A percentile compares a stretch with the other conserved stretches of the same genome.
phyloP scores from a whole-genome alignment of 768 basidiomycete species.

The Glaciozyma antarctica region DNA sequence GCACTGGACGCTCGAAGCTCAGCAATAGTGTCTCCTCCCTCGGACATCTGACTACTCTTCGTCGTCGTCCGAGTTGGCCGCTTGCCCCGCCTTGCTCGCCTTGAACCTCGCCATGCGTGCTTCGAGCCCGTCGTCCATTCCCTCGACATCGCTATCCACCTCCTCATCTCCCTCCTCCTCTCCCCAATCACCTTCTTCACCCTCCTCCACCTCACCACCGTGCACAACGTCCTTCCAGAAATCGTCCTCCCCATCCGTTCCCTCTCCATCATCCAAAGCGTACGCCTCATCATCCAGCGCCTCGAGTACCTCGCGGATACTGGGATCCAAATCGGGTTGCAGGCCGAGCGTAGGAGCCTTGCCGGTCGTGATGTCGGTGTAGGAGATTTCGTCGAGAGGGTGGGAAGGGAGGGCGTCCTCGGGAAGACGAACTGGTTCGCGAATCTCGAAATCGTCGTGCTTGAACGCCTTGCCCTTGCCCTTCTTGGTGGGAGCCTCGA shows the following conservation, averaged over 20 bases:
- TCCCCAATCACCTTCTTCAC: slow-evolving; percentile 39
- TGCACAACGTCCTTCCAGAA: slow-evolving; percentile 41
- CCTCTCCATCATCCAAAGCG: slow-evolving; percentile 58
- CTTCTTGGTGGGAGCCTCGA: slow-evolving; percentile 56
- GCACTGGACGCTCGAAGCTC: slow-evolving; percentile 66
- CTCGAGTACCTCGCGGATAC: slow-evolving; percentile 81
- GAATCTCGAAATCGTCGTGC: slow-evolving; percentile 40
- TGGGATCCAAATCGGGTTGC: slow-evolving; percentile 92
- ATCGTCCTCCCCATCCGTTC: slow-evolving; percentile 51
- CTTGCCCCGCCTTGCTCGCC: background rate
- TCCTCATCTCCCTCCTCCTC: slow-evolving; percentile 31
- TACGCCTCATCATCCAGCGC: slow-evolving; percentile 95
- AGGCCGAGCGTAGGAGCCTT: slow-evolving; percentile 51
- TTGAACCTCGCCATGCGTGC: slow-evolving; percentile 28
- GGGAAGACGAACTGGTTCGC: slow-evolving; percentile 59
- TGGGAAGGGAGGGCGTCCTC: slow-evolving; percentile 57
- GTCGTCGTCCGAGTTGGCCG: slow-evolving; percentile 7
- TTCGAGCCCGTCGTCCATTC: slow-evolving; percentile 29
- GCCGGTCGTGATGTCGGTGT: slow-evolving; percentile 43
- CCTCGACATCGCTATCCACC: slow-evolving; percentile 36
- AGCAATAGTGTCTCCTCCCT: slow-evolving; percentile 71
- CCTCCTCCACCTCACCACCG: slow-evolving; percentile 44
- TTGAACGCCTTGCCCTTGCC: slow-evolving; percentile 42
- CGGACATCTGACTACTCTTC: slow-evolving; percentile 43
- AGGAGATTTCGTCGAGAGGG: slow-evolving; percentile 47